Base-by-base conservation (phyloP, 768 basidiomycete genomes). In the Amanita brunnescens region DNA sequence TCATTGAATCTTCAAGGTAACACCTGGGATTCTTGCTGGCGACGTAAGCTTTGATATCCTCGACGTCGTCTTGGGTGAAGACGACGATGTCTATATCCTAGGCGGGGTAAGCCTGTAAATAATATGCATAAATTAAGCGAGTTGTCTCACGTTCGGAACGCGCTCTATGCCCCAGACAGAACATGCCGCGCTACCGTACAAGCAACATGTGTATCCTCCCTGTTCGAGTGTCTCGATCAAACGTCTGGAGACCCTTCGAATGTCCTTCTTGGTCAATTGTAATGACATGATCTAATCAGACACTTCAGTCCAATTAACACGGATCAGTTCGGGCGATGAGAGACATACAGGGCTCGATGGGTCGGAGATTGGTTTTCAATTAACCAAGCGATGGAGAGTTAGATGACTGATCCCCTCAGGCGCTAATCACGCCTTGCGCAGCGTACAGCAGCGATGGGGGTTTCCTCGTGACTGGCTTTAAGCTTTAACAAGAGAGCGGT, bases 11-110 rank as follows among this genome's bases (percentile, higher is more conserved):
- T 14, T 72, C 59, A 51, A 70, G 66, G 59, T 62, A 69, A 57
- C 74, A 77, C 1, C 58, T 57, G 20, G 56, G 1, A 57, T 72
- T 60, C 3, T 20, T 44, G 0, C 37, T 41, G n/a, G 62, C 63
- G 21, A 78, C 55, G 35, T 66, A 57, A 6, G 41, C 51, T 51
- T 78, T 76, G 50, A 78, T 64, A 5, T 54, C 54, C 56, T 72
- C 74, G 34, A 60, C 58, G 49, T 67, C 58, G 6, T 29, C 24
- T 0, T 59, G 53, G 5, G 71, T 67, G 34, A 74, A 55, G 6
- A 76, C 70, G 24, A 76, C 64, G 5, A 77, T 62, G 51, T 52
- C 51, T 10, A 52, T 16, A 16, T 52, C 51, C 43, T 52, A 23
- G 33, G 3, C 7, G 10, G 13, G 18, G 24, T 10, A 13, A 12